Evolutionary conservation across 1,284 basidiomycete genomes (phyloP), one percentile per base, ranked within the genome.

Genomic region (Ceratorhiza oryzae-sativae): DNA sequence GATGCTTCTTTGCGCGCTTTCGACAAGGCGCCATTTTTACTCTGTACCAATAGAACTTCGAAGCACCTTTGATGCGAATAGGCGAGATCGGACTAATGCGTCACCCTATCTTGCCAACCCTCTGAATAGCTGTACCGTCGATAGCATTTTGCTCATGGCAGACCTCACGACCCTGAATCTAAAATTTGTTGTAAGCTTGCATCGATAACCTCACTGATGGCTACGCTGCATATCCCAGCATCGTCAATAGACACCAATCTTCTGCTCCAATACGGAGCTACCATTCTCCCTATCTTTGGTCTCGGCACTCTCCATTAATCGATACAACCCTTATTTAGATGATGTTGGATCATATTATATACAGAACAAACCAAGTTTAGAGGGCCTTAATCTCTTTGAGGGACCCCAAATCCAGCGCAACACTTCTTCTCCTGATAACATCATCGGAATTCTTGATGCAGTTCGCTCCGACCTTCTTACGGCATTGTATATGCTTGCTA

Each of bases 301-400:
- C 3, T 60, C 58, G 2, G 18, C 34, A n/a, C 27, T 60, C 39
- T 41, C 41, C 3, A 18, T 60, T 10, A 42, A 42, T 18, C 15
- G 5, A 3, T 8, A 4, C 3, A 60, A 60, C 20, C 36, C 18
- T 2, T 60, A 60, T 32, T 60, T 42, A n/a, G 58, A 60, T 23
- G 58, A 60, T 45, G n/a, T n/a, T n/a, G n/a, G n/a, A n/a, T n/a
- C 55, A 10, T 34, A 58, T 34, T 58, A 58, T n/a, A 32, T 39
- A 5, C n/a, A 20, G 9, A 58, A 58, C 55, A 58, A 58, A 34
- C 30, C 55, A 6, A 5, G 30, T 39, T 32, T 9, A 10, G 55
- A 58, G 6, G 30, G 23, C 25, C 30, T 39, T 8, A n/a, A 36
- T n/a, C 3, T 15, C 8, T n/a, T n/a, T n/a, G 42, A 18, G 6